Conservation (phyloP, 2,329 filamentous ascomycete genomes). For the Talaromyces sp. region DNA sequence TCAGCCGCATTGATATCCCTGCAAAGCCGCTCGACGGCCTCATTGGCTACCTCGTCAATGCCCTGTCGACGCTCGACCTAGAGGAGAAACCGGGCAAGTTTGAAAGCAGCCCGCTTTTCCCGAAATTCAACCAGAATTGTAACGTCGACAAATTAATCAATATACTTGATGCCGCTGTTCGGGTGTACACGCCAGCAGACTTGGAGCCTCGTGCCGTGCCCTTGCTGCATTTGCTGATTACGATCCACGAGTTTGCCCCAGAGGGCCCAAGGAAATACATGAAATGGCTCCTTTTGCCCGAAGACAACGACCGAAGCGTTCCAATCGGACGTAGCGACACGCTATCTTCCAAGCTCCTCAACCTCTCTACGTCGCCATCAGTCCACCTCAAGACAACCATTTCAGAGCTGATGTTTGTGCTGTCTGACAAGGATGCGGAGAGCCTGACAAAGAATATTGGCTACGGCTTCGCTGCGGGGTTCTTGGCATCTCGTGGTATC, state of each 20-base stretch:
- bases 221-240: constrained; percentile 67
- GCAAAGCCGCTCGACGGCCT: constrained; percentile 67
- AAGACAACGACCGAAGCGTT: constrained; percentile 66
- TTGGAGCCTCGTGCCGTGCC: constrained; percentile 68
- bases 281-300: constrained; percentile 66
- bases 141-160: constrained; percentile 63
- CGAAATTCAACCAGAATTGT: constrained; percentile 54
- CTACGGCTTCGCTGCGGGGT: constrained; percentile 89
- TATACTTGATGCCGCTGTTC: constrained; percentile 64
- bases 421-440: constrained; percentile 74
- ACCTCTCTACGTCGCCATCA: constrained; percentile 69
- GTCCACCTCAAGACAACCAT: constrained; percentile 70
- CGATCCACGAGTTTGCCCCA: constrained; percentile 65
- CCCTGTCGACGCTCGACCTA: constrained; percentile 72
- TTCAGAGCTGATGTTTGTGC: constrained; percentile 75
- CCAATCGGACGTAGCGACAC: constrained; percentile 72
- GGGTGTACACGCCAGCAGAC: constrained; percentile 60
- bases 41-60: constrained; percentile 69
- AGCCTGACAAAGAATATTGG: constrained; percentile 87
- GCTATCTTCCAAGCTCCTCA: constrained; percentile 70
- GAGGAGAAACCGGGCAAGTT: constrained; percentile 48
- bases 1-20: constrained; percentile 57
- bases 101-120: constrained; percentile 57
- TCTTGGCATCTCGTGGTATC: constrained; percentile 79
- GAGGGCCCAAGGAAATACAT: constrained; percentile 58